Percentiles rank a stretch among this genome's conserved stretches.
phyloP scores from a whole-genome alignment of 192 early-diverging fungal genomes.

The Thoreauomyces humboldtii region DNA sequence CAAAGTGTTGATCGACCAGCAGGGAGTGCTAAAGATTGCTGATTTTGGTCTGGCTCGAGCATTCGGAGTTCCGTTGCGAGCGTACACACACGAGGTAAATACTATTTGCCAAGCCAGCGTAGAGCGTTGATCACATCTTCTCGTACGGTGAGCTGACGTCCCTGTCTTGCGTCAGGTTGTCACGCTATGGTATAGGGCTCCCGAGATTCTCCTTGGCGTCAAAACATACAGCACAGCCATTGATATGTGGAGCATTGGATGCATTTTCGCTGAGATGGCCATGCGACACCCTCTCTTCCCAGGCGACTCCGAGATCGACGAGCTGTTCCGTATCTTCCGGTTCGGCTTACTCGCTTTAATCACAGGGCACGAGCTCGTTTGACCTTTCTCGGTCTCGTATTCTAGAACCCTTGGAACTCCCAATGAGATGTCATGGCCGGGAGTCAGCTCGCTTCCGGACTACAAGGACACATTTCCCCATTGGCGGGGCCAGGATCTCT shows the following conservation, averaged over 20 bases:
- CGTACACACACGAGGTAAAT: slow-evolving; percentile 92
- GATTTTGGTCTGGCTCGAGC: slow-evolving; percentile 96
- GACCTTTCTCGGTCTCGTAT: too few relatives aligned
- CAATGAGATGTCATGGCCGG: slow-evolving; percentile 73
- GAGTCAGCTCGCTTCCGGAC: slow-evolving; percentile 70
- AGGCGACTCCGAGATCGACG: slow-evolving; percentile 87
- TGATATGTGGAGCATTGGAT: slow-evolving; percentile 98
- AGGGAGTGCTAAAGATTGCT: slow-evolving; percentile 84
- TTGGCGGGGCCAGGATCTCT: slow-evolving; percentile 60
- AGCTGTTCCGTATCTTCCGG: slow-evolving; percentile 90
- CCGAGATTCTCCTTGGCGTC: slow-evolving; percentile 91
- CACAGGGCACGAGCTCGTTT: not conserved
- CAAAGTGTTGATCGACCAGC: slow-evolving; percentile 80
- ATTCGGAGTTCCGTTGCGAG: slow-evolving; percentile 85
- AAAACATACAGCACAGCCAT: slow-evolving; percentile 88
- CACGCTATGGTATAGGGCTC: slow-evolving; percentile 93
- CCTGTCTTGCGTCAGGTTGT: too few relatives aligned
- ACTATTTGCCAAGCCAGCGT: too few relatives aligned
- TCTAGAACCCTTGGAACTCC: slow-evolving; percentile 76
- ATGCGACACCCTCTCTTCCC: slow-evolving; percentile 79
- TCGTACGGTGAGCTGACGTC: too few relatives aligned
- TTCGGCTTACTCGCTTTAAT: slow-evolving; percentile 1
- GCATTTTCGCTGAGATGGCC: slow-evolving; percentile 96
- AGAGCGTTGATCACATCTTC: too few relatives aligned
- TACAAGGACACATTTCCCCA: slow-evolving; percentile 77